A percentile compares a stretch with the other conserved stretches of the same genome.
phyloP scores from a whole-genome alignment of 352 stramenopile species.

The Phytophthora pinifolia region DNA sequence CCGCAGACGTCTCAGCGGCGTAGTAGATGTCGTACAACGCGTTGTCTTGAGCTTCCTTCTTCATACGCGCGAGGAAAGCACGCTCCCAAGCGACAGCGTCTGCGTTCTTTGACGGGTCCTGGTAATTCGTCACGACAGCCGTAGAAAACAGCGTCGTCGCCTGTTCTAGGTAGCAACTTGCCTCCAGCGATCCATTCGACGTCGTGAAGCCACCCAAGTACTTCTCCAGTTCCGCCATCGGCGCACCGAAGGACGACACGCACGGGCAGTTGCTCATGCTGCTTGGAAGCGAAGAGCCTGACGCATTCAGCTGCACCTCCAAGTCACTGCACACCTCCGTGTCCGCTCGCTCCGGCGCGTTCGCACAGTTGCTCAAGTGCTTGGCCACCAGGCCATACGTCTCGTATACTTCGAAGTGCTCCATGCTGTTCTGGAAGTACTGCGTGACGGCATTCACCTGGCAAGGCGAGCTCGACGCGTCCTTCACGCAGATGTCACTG shows the following conservation, averaged over 20 bases:
- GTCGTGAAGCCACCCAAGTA: constrained; percentile 50
- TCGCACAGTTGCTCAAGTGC: constrained; percentile 47
- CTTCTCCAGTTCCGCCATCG: constrained; percentile 58
- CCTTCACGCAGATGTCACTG: constrained; percentile 60
- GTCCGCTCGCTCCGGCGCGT: constrained; percentile 27
- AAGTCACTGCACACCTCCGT: constrained; percentile 41
- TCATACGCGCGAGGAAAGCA: constrained; percentile 58
- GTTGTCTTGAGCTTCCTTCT: constrained; percentile 48
- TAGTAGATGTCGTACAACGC: constrained; percentile 67
- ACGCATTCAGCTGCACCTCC: constrained; percentile 26
- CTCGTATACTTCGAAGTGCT: constrained; percentile 54
- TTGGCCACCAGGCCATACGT: constrained; percentile 39
- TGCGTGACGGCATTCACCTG: constrained; percentile 59
- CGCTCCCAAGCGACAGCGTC: constrained; percentile 69
- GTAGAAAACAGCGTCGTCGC: constrained; percentile 50
- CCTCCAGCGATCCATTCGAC: constrained; percentile 17
- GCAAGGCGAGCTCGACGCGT: constrained; percentile 44
- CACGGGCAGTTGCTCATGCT: constrained; percentile 71
- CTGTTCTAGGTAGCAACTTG: constrained; percentile 37
- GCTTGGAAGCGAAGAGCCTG: constrained; percentile 36
- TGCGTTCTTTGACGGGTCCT: constrained; percentile 37
- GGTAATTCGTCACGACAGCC: constrained; percentile 52
- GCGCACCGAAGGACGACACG: constrained; percentile 53
- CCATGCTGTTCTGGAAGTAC: constrained; percentile 66
- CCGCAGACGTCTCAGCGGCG: constrained; percentile 52